Base-by-base conservation (phyloP, 2,329 filamentous ascomycete genomes). In the Paracamarosporium sp. region DNA sequence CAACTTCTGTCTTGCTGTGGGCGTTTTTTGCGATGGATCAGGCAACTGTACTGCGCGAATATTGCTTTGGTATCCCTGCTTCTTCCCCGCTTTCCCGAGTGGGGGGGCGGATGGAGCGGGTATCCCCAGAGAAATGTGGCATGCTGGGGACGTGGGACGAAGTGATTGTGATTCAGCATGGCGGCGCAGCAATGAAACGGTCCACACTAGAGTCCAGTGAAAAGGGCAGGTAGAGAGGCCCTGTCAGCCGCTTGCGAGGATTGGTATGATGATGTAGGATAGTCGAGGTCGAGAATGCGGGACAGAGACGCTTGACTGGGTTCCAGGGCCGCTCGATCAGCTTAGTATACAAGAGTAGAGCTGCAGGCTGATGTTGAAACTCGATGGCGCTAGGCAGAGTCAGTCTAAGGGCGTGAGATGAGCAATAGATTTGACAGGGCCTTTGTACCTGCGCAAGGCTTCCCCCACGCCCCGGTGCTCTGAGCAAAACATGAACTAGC, bases 1-100 rank as follows among this genome's bases (percentile, higher is more conserved):
- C 36, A 41, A 24, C 48, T 31, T 24, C 24, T 30, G 17, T 40
- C 8, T 8, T 22, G 27, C 27, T 33, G 25, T 38, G 43, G 24
- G 20, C 22, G 3, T 31, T 12, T 31, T 12, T 12, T 17, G 17
- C 27, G 25, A 31, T 30, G 27, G 5, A 31, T 51, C 27, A 50
- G 46, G 46, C 31, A 41, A 43, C 25, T 36, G 35, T 15, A 31
- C 27, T 41, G 25, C 28, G 27, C 13, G 43, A 27, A 36, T 45
- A 13, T 53, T 20, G 30, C 50, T 20, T 20, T 53, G 15, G 7
- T 20, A 45, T 27, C 50, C 41, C 50, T 45, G 50, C 12, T 22
- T 24, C 5, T 45, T 36, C 50, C 50, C 50, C 50, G 50, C 50
- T 53, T 45, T 33, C 40, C 22, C 36, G 38, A 28, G 50, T 45